Percentiles rank a stretch among this genome's conserved stretches.
Conservation (phyloP, 1,284 basidiomycete species). For the Ustilago bromivora region DNA sequence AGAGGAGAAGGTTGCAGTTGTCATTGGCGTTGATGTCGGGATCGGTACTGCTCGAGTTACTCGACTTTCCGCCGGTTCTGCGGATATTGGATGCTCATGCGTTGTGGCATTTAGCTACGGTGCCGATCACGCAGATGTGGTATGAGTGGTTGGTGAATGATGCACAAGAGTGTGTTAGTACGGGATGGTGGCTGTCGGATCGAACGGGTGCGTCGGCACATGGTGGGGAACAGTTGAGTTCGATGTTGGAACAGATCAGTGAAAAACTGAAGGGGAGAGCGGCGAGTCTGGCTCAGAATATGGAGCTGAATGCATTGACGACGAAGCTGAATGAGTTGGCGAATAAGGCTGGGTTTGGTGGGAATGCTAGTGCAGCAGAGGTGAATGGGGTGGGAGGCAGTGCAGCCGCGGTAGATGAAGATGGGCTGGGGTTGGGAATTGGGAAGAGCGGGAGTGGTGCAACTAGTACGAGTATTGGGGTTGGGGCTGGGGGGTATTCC, state of each 20-base stretch:
- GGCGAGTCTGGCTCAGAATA: conserved; percentile 46
- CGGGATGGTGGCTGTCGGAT: conserved; percentile 59
- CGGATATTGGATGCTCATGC: conserved; percentile 91
- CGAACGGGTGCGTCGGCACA: conserved; percentile 10
- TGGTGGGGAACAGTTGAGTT: conserved; percentile 14
- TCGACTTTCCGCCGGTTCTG: conserved; percentile 85
- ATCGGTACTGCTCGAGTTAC: conserved; percentile 85
- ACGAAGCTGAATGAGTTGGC: conserved; percentile 56
- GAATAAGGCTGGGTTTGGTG: conserved; percentile 49
- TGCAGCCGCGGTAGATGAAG: not conserved
- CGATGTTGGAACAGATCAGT: conserved; percentile 37
- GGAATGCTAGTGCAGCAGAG: conserved; percentile 9
- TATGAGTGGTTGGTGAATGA: conserved; percentile 71
- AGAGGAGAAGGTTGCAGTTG: conserved; percentile 72
- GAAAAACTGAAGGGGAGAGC: conserved; percentile 48
- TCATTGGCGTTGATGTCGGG: conserved; percentile 77
- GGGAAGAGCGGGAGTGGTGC: conserved; percentile 1
- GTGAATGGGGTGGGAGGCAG: conserved; percentile 2
- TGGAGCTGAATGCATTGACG: conserved; percentile 58
- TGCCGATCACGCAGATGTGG: conserved; percentile 83
- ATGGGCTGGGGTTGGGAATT: conserved; percentile 23
- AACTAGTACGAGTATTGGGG: conserved; percentile 19
- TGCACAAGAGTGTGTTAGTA: conserved; percentile 61
- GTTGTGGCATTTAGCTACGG: conserved; percentile 91
- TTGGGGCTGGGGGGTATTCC: conserved; percentile 1